Conservation (phyloP, 1,284 basidiomycete genomes). For the Ceratobasidium sp. region DNA sequence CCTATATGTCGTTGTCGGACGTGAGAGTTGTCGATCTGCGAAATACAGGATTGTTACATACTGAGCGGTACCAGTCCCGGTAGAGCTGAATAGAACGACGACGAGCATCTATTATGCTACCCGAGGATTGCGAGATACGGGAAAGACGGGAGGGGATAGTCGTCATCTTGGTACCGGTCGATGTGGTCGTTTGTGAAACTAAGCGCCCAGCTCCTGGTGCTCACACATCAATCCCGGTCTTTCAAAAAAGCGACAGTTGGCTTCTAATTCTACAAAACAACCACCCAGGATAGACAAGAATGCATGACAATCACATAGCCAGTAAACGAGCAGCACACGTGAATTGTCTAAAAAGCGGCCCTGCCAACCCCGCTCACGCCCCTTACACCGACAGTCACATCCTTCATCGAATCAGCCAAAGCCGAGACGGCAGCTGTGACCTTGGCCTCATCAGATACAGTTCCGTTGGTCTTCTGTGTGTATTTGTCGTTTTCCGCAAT, state of each 20-base stretch:
- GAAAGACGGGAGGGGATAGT: conserved; percentile 94
- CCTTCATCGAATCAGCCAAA: conserved; percentile 28
- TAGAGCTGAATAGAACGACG: conserved; percentile 82
- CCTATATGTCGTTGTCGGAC: conserved; percentile 61
- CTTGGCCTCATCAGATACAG: background rate
- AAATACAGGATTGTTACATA: conserved; percentile 58
- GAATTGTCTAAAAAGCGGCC: conserved; percentile 2
- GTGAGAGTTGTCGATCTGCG: conserved; percentile 6
- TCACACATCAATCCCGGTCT: background rate
- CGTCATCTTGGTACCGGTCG: conserved; percentile 62
- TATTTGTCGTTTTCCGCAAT: conserved; percentile 31
- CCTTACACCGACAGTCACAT: conserved; percentile 24
- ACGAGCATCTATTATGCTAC: conserved; percentile 74
- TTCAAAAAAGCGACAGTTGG: background rate
- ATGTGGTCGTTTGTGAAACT: conserved; percentile 23
- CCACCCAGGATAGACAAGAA: background rate
- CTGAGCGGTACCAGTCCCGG: conserved; percentile 91
- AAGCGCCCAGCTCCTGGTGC: conserved; percentile 2
- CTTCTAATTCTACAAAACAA: background rate
- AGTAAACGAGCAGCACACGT: background rate
- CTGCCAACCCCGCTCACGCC: conserved; percentile 29
- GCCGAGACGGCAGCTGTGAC: conserved; percentile 22
- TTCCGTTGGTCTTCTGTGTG: background rate
- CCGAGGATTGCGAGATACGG: conserved; percentile 69
- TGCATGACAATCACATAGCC: background rate